These are phyloP conservation scores for Aspergillus sp. DNA, from an alignment of 2,329 filamentous ascomycete species.

Conservation along the genomic window DNA sequence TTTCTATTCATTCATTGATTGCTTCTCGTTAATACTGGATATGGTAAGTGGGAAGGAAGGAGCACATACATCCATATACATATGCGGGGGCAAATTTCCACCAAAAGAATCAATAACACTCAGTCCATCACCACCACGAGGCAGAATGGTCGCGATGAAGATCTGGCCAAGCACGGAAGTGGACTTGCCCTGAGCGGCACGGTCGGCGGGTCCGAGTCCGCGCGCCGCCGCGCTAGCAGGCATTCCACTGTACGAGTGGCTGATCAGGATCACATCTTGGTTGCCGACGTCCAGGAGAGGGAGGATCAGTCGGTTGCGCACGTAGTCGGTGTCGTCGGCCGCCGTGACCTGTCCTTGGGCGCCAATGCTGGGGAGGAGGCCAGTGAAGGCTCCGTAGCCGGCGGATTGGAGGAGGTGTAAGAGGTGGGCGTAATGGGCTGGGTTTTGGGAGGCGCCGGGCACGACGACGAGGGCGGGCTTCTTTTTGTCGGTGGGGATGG, in stretches of 20 bases:
- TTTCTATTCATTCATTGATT: background rate
- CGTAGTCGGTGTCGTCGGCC: constrained; percentile 3
- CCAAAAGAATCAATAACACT: constrained; percentile 5
- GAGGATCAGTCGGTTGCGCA: constrained; percentile 1
- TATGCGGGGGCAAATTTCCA: background rate
- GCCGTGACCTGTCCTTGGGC: background rate
- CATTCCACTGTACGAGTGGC: constrained; percentile 7
- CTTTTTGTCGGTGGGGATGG: background rate
- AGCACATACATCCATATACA: background rate
- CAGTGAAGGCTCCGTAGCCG: constrained; percentile 3
- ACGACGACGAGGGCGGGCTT: constrained; percentile 4
- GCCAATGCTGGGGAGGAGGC: constrained; percentile 6
- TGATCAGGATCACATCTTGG: constrained; percentile 9
- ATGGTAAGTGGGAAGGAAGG: background rate
- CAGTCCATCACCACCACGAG: background rate
- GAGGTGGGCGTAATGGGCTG: constrained; percentile 5
- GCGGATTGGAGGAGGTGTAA: constrained; percentile 2
- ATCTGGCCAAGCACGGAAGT: background rate
- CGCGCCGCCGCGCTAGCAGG: constrained; percentile 3
- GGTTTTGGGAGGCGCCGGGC: constrained; percentile 7
- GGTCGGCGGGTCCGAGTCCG: constrained; percentile 3
- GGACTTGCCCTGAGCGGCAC: background rate
- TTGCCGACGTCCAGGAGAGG: constrained; percentile 2
- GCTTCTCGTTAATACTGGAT: no score
- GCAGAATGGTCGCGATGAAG: background rate